These are phyloP conservation scores for Parsonsia alboflavescens DNA, from an alignment of 257 asterid genomes.

Conservation along the genomic window DNA sequence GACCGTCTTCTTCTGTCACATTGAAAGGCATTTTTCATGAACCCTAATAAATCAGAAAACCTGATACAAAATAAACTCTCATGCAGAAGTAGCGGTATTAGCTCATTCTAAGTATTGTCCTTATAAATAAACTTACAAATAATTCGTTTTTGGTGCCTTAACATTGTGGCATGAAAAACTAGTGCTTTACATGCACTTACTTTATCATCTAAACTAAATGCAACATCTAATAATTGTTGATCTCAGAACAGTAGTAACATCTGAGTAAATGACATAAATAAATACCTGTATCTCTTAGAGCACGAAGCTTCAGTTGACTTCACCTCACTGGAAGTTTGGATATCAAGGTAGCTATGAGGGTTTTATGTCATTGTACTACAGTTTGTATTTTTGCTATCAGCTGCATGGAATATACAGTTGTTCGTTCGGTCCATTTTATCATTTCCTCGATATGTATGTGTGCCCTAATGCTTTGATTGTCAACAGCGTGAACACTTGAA, in stretches of 20 bases:
- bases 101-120: not conserved
- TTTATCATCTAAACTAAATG: not conserved
- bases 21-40: not conserved
- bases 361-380: not conserved
- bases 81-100: not conserved
- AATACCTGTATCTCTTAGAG: not conserved
- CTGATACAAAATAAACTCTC: not conserved
- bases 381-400: not conserved
- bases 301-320: not conserved
- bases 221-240: not conserved
- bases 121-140: not conserved
- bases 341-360: not conserved
- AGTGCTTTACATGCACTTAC: not conserved
- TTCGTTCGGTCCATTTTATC: not conserved
- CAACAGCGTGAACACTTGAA: conserved; percentile 78
- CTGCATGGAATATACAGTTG: not conserved
- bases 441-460: not conserved
- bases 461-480: not conserved
- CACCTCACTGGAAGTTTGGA: not conserved
- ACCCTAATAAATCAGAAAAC: not conserved
- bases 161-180: not conserved
- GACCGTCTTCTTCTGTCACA: not conserved
- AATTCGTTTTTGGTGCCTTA: not conserved
- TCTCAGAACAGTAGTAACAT: not conserved
- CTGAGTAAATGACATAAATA: not conserved